Evolutionary conservation across 192 early-diverging fungal species (phyloP).

Genomic region (Oehlia diaphana): DNA sequence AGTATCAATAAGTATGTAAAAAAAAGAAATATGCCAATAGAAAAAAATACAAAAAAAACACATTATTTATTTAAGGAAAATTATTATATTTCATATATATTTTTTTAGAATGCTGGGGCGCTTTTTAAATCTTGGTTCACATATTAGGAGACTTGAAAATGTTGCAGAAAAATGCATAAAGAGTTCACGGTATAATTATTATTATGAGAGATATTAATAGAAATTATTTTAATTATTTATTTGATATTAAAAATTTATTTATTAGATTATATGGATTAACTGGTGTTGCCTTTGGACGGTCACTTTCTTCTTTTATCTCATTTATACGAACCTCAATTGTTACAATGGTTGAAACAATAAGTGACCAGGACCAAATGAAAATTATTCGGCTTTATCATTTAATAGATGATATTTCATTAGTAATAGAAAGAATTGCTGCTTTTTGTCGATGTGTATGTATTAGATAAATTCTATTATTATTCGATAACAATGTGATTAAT

Average conservation of each 20-base stretch:
- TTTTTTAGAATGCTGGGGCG: background rate
- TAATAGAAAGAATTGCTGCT: constrained; percentile 29
- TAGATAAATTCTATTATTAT: background rate
- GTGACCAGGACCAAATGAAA: constrained; percentile 10
- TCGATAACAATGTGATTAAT: background rate
- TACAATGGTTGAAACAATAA: constrained; percentile 6
- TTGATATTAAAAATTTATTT: background rate
- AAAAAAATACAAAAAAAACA: too few relatives aligned
- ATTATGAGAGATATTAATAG: background rate
- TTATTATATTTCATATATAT: too few relatives aligned
- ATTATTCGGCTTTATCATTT: constrained; percentile 34
- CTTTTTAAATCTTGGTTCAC: constrained; percentile 28
- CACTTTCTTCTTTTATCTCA: constrained; percentile 19
- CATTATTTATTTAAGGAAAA: background rate
- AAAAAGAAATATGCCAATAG: background rate
- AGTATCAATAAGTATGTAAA: constrained; percentile 15
- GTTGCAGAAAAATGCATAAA: constrained; percentile 27
- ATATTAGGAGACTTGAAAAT: constrained; percentile 31
- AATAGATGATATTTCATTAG: constrained; percentile 26
- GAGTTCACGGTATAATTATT: constrained; percentile 27
- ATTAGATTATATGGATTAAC: constrained; percentile 32
- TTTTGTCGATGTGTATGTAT: constrained; percentile 33
- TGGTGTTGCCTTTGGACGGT: constrained; percentile 38
- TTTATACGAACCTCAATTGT: constrained; percentile 32
- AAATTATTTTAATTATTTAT: background rate